Evolutionary conservation across 2,329 filamentous ascomycete genomes (phyloP), one percentile per base, ranked within the genome.

Genomic region (Akanthomyces dipterigenus): DNA sequence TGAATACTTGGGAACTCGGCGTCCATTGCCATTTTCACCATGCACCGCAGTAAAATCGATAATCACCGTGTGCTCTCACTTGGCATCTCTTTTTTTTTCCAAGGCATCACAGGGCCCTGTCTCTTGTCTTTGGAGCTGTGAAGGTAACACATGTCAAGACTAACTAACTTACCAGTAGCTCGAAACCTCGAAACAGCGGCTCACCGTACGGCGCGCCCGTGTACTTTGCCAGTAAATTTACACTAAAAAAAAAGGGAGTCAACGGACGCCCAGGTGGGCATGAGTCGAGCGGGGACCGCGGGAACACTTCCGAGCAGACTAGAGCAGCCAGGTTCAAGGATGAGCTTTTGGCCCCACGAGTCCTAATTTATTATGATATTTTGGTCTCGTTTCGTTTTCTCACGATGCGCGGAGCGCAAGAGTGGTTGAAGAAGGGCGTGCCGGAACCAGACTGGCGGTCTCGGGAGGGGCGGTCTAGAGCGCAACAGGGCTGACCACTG

Each of bases 291-390:
- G 40, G 42, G n/a, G 48, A 58, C 55, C 55, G 55, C 55, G 55
- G 55, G 55, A 50, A 22, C n/a, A 18, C 55, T 58, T 51, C 55
- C 55, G 55, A 42, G 22, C 34, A 50, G 31, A 34, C 55, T 50
- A 50, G 24, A 50, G 31, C n/a, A 46, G 38, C 43, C 43, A 31
- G 28, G 55, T 57, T 57, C 55, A 57, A 48, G 55, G 43, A 49
- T 57, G 24, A 7, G 8, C 28, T 22, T 11, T n/a, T n/a, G n/a
- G 34, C 45, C 55, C 55, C 55, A 49, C 20, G 20, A n/a, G 18
- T n/a, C 20, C 6, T 34, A 9, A 9, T 34, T 34, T 34, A 31
- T 31, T 49, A 8, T 31, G n/a, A n/a, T 31, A 11, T 20, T 34
- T 24, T 31, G 24, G 14, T 50, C 16, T 14, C 26, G 12, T n/a